phyloP scores from a whole-genome alignment of 805 yeast species.

The Barnettozyma salicaria region DNA sequence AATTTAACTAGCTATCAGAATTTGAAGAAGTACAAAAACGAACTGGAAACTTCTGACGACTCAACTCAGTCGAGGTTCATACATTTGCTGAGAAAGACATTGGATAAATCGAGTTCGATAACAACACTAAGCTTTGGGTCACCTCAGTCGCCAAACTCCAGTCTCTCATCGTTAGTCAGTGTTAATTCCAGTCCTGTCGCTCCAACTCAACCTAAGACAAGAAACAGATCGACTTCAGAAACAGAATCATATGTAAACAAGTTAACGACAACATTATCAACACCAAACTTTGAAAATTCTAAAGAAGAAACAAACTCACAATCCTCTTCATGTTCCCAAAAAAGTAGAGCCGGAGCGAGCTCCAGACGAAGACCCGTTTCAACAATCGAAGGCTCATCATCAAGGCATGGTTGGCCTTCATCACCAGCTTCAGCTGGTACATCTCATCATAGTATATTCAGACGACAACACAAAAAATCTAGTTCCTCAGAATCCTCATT shows the following conservation, averaged over 20 bases:
- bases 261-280: constrained; percentile 32
- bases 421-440: constrained; percentile 32
- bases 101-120: constrained; percentile 20
- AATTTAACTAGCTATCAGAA: constrained; percentile 63
- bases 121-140: constrained; percentile 16
- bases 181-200: constrained; percentile 19
- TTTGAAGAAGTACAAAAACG: constrained; percentile 36
- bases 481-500: constrained; percentile 52
- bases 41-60: constrained; percentile 39
- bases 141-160: constrained; percentile 12
- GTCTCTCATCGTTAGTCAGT: constrained; percentile 20
- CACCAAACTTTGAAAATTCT: constrained; percentile 25
- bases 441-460: constrained; percentile 41
- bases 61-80: constrained; percentile 54
- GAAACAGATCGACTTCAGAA: constrained; percentile 27
- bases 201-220: constrained; percentile 7
- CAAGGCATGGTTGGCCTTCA: constrained; percentile 19
- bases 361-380: constrained; percentile 31
- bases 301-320: neutral
- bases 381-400: constrained; percentile 30
- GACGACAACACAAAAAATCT: constrained; percentile 62
- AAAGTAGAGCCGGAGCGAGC: constrained; percentile 1
- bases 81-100: constrained; percentile 43
- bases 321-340: neutral
- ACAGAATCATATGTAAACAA: constrained; percentile 15